Evolutionary conservation across 352 stramenopile genomes (phyloP).

Genomic region (Pythium phragmitis): DNA sequence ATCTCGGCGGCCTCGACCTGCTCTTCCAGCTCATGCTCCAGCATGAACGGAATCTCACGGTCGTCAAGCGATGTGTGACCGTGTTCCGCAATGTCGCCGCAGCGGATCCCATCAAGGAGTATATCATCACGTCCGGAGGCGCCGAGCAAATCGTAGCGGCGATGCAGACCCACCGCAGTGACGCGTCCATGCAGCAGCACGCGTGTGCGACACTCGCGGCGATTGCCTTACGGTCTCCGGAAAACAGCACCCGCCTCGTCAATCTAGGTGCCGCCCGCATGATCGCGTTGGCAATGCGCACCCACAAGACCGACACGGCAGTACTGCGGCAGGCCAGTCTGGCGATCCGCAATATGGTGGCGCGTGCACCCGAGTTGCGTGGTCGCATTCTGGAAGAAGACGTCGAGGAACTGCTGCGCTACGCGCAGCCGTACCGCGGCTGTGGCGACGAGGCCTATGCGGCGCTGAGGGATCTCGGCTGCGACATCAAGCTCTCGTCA

Average conservation of each 20-base stretch:
- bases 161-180: conserved; percentile 50
- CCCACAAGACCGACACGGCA: conserved; percentile 39
- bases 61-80: conserved; percentile 67
- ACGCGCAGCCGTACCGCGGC: conserved; percentile 57
- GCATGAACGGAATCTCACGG: conserved; percentile 43
- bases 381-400: conserved; percentile 61
- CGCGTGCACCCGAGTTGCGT: conserved; percentile 56
- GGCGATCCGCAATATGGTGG: conserved; percentile 79
- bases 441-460: conserved; percentile 82
- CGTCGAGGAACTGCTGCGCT: conserved; percentile 59
- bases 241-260: conserved; percentile 59
- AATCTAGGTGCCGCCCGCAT: conserved; percentile 42
- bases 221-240: conserved; percentile 61
- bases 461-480: conserved; percentile 69
- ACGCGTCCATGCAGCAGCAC: conserved; percentile 65
- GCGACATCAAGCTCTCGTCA: conserved; percentile 62
- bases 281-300: conserved; percentile 59
- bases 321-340: conserved; percentile 75
- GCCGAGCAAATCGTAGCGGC: conserved; percentile 49
- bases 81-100: conserved; percentile 75
- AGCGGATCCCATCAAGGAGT: conserved; percentile 66
- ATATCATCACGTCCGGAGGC: conserved; percentile 54
- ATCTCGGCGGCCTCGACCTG: conserved; percentile 50
- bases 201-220: conserved; percentile 73
- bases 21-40: conserved; percentile 54